These are phyloP conservation scores for Amphirosellinia nigrospora DNA, from an alignment of 495 filamentous ascomycete species.

Conservation along the genomic window DNA sequence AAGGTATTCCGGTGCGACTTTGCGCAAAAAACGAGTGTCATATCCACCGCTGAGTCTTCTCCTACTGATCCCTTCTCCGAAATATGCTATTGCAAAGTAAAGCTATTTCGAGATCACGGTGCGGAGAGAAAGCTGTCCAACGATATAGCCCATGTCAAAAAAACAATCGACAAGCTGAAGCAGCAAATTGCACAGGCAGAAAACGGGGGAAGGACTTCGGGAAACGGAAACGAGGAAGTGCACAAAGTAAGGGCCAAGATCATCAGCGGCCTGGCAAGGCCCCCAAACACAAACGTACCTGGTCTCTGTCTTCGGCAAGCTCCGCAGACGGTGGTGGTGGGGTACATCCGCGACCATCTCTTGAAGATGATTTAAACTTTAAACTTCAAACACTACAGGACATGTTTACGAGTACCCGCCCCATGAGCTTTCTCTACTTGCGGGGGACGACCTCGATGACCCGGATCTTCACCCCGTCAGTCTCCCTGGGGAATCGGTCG, in stretches of 20 bases:
- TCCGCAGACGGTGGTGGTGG: constrained; percentile 60
- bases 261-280: constrained; percentile 73
- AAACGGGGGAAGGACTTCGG: constrained; percentile 86
- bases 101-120: constrained; percentile 95
- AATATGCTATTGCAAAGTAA: constrained; percentile 92
- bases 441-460: constrained; percentile 83
- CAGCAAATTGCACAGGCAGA: constrained; percentile 82
- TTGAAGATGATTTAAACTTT: constrained; percentile 87
- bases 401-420: constrained; percentile 93
- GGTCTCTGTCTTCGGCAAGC: constrained; percentile 92
- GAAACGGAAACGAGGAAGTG: constrained; percentile 82
- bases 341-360: constrained; percentile 57
- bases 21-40: constrained; percentile 87
- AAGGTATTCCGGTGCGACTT: constrained; percentile 89
- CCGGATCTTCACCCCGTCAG: constrained; percentile 85
- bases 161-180: constrained; percentile 91
- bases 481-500: constrained; percentile 70
- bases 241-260: constrained; percentile 55
- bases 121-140: constrained; percentile 95
- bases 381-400: constrained; percentile 87
- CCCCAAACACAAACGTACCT: constrained; percentile 89
- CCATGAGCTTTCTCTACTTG: constrained; percentile 83
- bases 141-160: constrained; percentile 89
- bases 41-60: constrained; percentile 55
- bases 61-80: constrained; percentile 54